phyloP scores from a whole-genome alignment of 371 early-diverging fungal species.

The Smittium mucronatum region DNA sequence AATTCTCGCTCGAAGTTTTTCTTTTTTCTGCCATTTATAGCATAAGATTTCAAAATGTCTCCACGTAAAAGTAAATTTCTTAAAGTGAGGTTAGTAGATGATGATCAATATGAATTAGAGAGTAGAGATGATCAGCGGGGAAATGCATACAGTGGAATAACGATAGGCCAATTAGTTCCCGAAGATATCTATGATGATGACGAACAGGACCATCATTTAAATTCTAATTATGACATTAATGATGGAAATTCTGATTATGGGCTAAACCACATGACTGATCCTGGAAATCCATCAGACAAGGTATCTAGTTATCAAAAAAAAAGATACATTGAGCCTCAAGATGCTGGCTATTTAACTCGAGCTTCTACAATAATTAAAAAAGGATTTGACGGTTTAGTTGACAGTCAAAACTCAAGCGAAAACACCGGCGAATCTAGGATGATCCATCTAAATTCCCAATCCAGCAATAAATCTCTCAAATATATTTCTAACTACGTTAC shows the following conservation, averaged over 20 bases:
- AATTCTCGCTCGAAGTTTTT: too few relatives aligned
- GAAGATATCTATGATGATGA: not conserved
- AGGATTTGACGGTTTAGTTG: not conserved
- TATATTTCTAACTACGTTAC: constrained; percentile 73
- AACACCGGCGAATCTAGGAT: constrained; percentile 43
- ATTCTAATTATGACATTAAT: not conserved
- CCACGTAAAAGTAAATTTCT: not conserved
- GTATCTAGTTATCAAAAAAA: constrained; percentile 8
- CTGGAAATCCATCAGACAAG: constrained; percentile 3
- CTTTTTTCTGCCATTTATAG: too few relatives aligned
- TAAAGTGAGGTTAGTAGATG: not conserved
- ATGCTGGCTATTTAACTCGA: not conserved
- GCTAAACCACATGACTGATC: not conserved
- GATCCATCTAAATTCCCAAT: constrained; percentile 72
- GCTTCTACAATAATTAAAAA: not conserved
- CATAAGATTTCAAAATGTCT: too few relatives aligned
- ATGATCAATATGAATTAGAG: constrained; percentile 9
- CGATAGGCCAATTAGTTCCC: constrained; percentile 3
- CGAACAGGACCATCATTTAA: not conserved
- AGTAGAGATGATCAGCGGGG: not conserved
- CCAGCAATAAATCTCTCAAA: constrained; percentile 54
- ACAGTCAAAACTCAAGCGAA: not conserved
- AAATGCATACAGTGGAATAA: not conserved
- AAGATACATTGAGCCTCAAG: not conserved
- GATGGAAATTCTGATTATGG: constrained; percentile 1